These are phyloP conservation scores for Lenzites betulinus DNA, from an alignment of 768 basidiomycete genomes.

Conservation along the genomic window DNA sequence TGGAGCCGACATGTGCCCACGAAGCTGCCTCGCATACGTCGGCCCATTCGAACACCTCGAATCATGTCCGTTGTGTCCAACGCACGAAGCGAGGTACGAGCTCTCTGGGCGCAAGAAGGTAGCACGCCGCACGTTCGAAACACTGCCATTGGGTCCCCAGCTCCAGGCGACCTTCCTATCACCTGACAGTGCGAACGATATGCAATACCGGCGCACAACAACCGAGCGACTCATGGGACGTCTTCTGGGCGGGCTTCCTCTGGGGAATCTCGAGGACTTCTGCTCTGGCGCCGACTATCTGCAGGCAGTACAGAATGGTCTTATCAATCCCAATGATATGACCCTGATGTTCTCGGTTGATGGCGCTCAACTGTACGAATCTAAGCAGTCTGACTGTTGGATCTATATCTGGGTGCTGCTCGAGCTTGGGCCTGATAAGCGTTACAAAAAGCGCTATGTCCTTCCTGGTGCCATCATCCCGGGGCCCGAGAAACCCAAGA, in stretches of 20 bases:
- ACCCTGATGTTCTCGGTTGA: slow-evolving; percentile 32
- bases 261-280: slow-evolving; percentile 29
- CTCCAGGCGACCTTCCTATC: slow-evolving; percentile 40
- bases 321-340: slow-evolving; percentile 31
- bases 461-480: slow-evolving; percentile 33
- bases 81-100: background rate
- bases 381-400: slow-evolving; percentile 38
- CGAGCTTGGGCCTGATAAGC: slow-evolving; percentile 25
- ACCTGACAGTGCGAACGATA: slow-evolving; percentile 1
- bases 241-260: slow-evolving; percentile 31
- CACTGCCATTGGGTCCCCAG: slow-evolving; percentile 45
- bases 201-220: background rate
- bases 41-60: slow-evolving; percentile 37
- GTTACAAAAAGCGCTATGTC: slow-evolving; percentile 35
- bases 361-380: slow-evolving; percentile 33
- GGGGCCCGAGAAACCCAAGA: slow-evolving; percentile 35
- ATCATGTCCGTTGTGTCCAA: slow-evolving; percentile 26
- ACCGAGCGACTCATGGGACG: slow-evolving; percentile 23
- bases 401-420: slow-evolving; percentile 35
- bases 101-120: slow-evolving; percentile 8
- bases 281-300: slow-evolving; percentile 31
- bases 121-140: slow-evolving; percentile 36
- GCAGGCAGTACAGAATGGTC: slow-evolving; percentile 22
- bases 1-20: slow-evolving; percentile 42
- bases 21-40: slow-evolving; percentile 42